Conservation (phyloP, 208 protist genomes). For the Crithidia brevicula region DNA sequence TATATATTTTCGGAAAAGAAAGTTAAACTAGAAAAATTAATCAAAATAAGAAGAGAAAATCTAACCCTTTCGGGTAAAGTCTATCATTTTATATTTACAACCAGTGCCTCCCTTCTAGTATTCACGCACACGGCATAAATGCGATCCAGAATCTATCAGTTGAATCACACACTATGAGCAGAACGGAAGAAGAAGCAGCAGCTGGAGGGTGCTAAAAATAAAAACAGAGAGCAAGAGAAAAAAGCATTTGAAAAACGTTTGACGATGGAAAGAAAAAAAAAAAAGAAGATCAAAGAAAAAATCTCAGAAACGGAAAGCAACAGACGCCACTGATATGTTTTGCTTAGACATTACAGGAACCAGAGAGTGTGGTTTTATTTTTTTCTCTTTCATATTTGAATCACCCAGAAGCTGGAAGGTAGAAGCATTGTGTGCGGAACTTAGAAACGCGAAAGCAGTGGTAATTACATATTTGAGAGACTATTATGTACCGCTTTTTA, state of each 20-base stretch:
- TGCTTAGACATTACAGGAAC: no score
- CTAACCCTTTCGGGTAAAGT: conserved; percentile 38
- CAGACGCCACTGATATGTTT: no score
- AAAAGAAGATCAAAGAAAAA: background rate
- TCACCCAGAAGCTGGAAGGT: no score
- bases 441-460: no score
- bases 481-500: no score
- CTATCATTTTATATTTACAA: conserved; percentile 32
- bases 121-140: background rate
- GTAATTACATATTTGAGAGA: no score
- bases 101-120: conserved; percentile 8
- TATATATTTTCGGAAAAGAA: conserved; percentile 2
- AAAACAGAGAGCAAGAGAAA: conserved; percentile 13
- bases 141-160: conserved; percentile 20
- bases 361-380: no score
- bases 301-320: conserved; percentile 1
- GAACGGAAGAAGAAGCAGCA: conserved; percentile 6
- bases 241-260: background rate
- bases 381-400: no score
- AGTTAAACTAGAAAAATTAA: conserved; percentile 1
- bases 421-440: no score
- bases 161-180: conserved; percentile 3
- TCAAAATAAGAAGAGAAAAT: conserved; percentile 16
- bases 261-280: background rate
- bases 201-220: conserved; percentile 23